phyloP scores from a whole-genome alignment of 148 eudicot species.

The Cornus florida region DNA sequence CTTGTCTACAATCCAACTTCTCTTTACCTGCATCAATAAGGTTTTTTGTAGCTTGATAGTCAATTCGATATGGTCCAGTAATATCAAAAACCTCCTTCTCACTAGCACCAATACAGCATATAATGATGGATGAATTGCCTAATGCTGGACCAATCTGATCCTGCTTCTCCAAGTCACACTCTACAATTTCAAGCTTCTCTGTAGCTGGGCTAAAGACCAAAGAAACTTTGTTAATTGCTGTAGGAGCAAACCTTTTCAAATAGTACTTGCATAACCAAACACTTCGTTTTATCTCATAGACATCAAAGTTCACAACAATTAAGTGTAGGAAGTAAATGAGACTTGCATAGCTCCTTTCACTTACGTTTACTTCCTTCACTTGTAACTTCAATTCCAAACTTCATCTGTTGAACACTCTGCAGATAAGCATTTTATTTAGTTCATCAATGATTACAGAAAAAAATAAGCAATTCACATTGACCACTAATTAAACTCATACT shows the following conservation, averaged over 20 bases:
- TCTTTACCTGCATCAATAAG: slow-evolving; percentile 82
- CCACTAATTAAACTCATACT: slow-evolving; percentile 39
- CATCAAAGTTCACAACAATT: background rate
- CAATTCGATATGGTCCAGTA: slow-evolving; percentile 91
- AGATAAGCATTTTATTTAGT: background rate
- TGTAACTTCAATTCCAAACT: slow-evolving; percentile 38
- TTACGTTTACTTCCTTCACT: slow-evolving; percentile 53
- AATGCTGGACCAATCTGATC: slow-evolving; percentile 63
- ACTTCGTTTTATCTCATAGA: background rate
- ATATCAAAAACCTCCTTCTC: slow-evolving; percentile 86
- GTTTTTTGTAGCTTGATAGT: slow-evolving; percentile 77
- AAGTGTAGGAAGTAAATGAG: background rate
- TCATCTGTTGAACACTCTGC: slow-evolving; percentile 76
- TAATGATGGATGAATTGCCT: slow-evolving; percentile 69
- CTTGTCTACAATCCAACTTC: slow-evolving; percentile 5
- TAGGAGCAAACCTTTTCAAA: slow-evolving; percentile 5
- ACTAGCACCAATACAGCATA: slow-evolving; percentile 95
- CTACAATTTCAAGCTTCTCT: slow-evolving; percentile 90
- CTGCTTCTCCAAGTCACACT: slow-evolving; percentile 76
- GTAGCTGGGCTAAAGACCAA: slow-evolving; percentile 96
- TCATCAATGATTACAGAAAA: background rate
- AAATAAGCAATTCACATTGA: background rate
- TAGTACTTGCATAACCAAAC: background rate
- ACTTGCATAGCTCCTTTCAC: slow-evolving; percentile 22
- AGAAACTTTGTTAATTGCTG: slow-evolving; percentile 43